Conservation (phyloP, 1,284 basidiomycete genomes). For the Cutaneotrichosporon sp. region DNA sequence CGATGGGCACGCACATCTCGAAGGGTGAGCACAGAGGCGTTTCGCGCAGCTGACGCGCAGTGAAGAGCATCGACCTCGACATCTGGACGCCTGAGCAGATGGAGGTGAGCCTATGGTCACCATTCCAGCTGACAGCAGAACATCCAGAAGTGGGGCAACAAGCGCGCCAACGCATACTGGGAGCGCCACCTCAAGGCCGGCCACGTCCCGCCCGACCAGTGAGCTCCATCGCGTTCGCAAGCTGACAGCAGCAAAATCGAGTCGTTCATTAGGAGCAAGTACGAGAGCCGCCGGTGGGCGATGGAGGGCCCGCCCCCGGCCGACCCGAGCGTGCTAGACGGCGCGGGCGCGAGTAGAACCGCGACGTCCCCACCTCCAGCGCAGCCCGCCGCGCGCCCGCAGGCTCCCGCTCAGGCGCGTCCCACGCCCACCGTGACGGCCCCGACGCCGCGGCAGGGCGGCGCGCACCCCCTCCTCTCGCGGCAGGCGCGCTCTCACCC, state of each 20-base stretch:
- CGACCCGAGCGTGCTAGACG: conserved; percentile 79
- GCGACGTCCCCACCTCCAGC: not conserved
- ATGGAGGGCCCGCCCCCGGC: conserved; percentile 78
- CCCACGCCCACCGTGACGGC: not conserved
- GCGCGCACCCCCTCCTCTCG: conserved; percentile 46
- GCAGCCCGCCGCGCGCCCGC: conserved; percentile 6
- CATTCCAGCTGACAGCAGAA: conserved; percentile 51
- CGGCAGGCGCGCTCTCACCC: conserved; percentile 23
- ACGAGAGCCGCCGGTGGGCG: conserved; percentile 91
- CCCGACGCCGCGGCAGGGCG: conserved; percentile 13
- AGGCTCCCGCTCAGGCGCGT: conserved; percentile 9
- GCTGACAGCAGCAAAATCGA: conserved; percentile 80
- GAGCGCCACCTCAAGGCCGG: conserved; percentile 92
- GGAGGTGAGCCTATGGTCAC: conserved; percentile 67
- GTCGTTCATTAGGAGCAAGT: conserved; percentile 96
- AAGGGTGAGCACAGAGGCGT: conserved; percentile 55
- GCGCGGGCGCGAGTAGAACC: conserved; percentile 38
- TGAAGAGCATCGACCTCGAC: conserved; percentile 97
- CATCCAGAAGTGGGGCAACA: conserved; percentile 95
- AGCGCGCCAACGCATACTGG: conserved; percentile 91
- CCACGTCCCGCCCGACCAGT: conserved; percentile 94
- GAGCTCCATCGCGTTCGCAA: conserved; percentile 54
- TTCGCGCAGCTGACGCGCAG: conserved; percentile 53
- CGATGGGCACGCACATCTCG: conserved; percentile 97
- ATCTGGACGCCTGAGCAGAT: conserved; percentile 98